Evolutionary conservation across 139 green algal genomes (phyloP).

Genomic region (Chlorella sp.): DNA sequence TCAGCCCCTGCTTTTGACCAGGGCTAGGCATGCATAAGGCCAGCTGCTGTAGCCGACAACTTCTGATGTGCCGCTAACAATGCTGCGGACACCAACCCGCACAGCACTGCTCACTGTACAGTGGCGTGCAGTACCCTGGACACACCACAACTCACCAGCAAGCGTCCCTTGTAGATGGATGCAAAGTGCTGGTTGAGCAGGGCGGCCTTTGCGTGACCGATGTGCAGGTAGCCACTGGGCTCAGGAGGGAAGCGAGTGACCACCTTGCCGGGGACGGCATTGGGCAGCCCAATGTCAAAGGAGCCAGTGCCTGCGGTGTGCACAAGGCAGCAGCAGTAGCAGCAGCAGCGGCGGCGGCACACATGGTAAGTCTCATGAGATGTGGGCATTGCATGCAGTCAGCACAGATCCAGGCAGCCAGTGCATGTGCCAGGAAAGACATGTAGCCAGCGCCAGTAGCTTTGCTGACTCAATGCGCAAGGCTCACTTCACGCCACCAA

Average conservation of each 20-base stretch:
- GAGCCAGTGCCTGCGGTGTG: constrained; percentile 28
- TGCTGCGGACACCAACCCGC: no score
- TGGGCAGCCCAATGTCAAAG: constrained; percentile 83
- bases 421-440: neutral
- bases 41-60: no score
- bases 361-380: neutral
- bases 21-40: no score
- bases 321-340: neutral
- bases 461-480: no score
- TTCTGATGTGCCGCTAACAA: no score
- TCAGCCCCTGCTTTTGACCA: no score
- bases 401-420: neutral
- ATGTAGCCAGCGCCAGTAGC: neutral
- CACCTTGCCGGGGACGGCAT: constrained; percentile 79
- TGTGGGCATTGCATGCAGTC: neutral
- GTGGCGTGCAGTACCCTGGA: no score
- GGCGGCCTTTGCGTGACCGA: constrained; percentile 93
- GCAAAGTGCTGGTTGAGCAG: constrained; percentile 94
- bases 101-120: no score
- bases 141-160: neutral
- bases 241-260: constrained; percentile 97
- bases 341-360: neutral
- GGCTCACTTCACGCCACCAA: no score
- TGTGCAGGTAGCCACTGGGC: constrained; percentile 87
- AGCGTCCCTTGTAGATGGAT: constrained; percentile 67